These are phyloP conservation scores for Leccinellum luteum DNA, from an alignment of 768 basidiomycete genomes.

Conservation along the genomic window DNA sequence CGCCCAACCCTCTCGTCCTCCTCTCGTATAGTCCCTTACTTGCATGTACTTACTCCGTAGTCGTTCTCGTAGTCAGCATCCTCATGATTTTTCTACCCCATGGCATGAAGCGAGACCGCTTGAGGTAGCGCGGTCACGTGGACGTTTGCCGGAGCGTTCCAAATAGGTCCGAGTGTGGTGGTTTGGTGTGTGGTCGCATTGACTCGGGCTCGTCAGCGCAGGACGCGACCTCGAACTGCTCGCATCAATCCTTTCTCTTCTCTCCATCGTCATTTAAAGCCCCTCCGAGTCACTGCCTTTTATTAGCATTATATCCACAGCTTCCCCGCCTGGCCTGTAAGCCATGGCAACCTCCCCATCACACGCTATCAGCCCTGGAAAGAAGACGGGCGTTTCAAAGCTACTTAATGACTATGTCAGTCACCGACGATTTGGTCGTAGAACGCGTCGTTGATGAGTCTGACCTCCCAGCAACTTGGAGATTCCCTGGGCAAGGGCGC, in stretches of 20 bases:
- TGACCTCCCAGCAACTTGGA: conserved; percentile 75
- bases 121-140: conserved; percentile 20
- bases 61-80: no score
- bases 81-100: no score
- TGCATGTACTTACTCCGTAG: no score
- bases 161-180: conserved; percentile 28
- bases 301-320: neutral
- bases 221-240: conserved; percentile 33
- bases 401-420: conserved; percentile 66
- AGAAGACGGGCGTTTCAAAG: conserved; percentile 42
- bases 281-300: neutral
- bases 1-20: no score
- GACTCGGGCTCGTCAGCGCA: conserved; percentile 32
- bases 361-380: conserved; percentile 22
- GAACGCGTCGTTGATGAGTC: conserved; percentile 7
- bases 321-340: neutral
- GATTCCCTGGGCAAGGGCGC: conserved; percentile 96
- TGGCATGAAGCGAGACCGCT: no score
- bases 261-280: conserved; percentile 12
- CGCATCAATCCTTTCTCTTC: conserved; percentile 10
- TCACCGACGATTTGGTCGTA: neutral
- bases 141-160: conserved; percentile 21
- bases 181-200: conserved; percentile 16
- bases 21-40: no score
- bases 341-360: conserved; percentile 25